phyloP scores from a whole-genome alignment of 257 asterid genomes.

The Ballota nigra region DNA sequence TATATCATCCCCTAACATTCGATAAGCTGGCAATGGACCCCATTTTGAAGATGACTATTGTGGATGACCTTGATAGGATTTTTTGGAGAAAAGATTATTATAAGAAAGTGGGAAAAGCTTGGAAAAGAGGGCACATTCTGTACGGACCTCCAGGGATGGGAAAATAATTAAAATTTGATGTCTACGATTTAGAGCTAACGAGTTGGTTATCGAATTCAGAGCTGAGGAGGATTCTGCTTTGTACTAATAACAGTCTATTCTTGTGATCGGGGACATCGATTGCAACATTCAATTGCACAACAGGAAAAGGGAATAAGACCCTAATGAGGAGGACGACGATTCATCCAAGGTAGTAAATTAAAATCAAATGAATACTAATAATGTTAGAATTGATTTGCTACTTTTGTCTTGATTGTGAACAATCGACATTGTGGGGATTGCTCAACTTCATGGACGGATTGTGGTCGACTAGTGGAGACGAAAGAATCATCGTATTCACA shows the following conservation, averaged over 20 bases:
- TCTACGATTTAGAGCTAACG: conserved; percentile 69
- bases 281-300: conserved; percentile 66
- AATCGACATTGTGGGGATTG: conserved; percentile 75
- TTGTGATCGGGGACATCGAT: conserved; percentile 80
- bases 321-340: conserved; percentile 5
- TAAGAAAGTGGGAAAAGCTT: conserved; percentile 77
- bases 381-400: not conserved
- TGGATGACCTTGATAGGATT: conserved; percentile 72
- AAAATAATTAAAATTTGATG: conserved; percentile 65
- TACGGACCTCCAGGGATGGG: conserved; percentile 96
- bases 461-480: conserved; percentile 85
- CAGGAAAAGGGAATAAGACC: conserved; percentile 29
- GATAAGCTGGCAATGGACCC: conserved; percentile 75
- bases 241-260: conserved; percentile 58
- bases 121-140: conserved; percentile 82
- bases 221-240: conserved; percentile 55
- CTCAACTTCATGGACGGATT: conserved; percentile 76
- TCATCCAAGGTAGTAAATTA: conserved; percentile 31
- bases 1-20: conserved; percentile 75
- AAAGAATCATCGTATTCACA: conserved; percentile 71
- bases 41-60: conserved; percentile 39
- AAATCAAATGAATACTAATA: too few relatives aligned
- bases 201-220: conserved; percentile 53
- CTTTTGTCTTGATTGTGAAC: not conserved
- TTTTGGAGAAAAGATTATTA: conserved; percentile 71